Evolutionary conservation across 148 eudicot species (phyloP).

Genomic region (Selenicereus undatus): DNA sequence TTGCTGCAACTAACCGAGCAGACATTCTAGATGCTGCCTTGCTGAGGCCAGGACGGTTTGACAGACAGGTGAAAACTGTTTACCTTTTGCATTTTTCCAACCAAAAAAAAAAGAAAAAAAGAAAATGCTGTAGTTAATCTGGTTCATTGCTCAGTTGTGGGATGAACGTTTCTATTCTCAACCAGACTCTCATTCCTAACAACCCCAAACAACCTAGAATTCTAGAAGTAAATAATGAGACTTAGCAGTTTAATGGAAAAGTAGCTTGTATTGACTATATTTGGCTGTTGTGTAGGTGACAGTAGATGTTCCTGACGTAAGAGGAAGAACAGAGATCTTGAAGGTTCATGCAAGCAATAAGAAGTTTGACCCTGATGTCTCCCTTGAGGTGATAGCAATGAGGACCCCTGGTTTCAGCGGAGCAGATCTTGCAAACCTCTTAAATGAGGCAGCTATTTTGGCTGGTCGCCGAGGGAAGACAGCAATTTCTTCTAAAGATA

Average conservation of each 20-base stretch:
- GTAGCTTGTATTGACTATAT: neutral
- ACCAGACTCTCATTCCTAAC: too few species aligned
- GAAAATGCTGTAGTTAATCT: too few species aligned
- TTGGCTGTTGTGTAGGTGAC: slow-evolving; percentile 48
- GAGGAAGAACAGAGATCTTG: slow-evolving; percentile 92
- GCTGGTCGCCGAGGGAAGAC: slow-evolving; percentile 95
- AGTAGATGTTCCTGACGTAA: slow-evolving; percentile 94
- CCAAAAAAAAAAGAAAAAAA: too few species aligned
- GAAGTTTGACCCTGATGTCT: slow-evolving; percentile 81
- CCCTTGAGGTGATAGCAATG: slow-evolving; percentile 96
- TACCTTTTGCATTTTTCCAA: neutral
- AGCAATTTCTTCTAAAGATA: slow-evolving; percentile 86
- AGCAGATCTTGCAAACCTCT: slow-evolving; percentile 93
- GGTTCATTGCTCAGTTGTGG: neutral
- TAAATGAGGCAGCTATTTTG: slow-evolving; percentile 96
- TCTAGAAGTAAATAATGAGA: neutral
- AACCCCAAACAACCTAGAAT: neutral
- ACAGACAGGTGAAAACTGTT: slow-evolving; percentile 67
- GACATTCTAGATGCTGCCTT: slow-evolving; percentile 98
- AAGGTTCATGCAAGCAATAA: slow-evolving; percentile 94
- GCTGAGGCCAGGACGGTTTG: slow-evolving; percentile 95
- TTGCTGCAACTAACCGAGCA: slow-evolving; percentile 97
- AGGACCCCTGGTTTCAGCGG: slow-evolving; percentile 99
- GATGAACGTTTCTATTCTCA: too few species aligned
- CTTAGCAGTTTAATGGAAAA: neutral